Conservation (phyloP, 345 rosid species). For the Sisymbrium irio region DNA sequence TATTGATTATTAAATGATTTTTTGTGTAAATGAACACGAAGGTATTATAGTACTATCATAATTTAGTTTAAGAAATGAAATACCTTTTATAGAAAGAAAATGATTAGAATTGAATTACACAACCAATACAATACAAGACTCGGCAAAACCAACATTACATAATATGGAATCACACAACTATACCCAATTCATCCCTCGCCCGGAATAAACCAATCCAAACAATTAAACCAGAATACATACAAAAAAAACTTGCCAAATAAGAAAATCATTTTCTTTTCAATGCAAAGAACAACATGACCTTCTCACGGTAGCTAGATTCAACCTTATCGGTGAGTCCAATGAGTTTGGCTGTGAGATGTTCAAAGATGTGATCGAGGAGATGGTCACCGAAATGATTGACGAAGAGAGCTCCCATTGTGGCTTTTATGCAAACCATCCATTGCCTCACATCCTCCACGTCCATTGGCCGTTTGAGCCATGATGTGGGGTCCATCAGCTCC, state of each 20-base stretch:
- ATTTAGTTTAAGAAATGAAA: neutral
- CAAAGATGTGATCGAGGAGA: conserved; percentile 39
- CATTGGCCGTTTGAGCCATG: conserved; percentile 31
- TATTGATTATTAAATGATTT: neutral
- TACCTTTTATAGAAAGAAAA: neutral
- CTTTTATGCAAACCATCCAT: conserved; percentile 48
- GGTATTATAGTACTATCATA: neutral
- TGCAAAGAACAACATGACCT: conserved; percentile 38
- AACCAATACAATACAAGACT: neutral
- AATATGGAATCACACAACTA: no score
- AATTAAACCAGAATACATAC: neutral
- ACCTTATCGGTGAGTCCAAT: conserved; percentile 25
- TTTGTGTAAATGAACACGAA: conserved; percentile 4
- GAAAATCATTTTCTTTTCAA: conserved; percentile 32
- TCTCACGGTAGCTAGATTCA: conserved; percentile 40
- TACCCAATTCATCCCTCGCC: neutral
- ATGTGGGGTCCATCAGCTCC: conserved; percentile 42
- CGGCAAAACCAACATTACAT: neutral
- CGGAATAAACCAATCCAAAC: neutral
- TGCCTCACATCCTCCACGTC: conserved; percentile 28
- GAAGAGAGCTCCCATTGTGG: conserved; percentile 52
- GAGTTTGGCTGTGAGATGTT: conserved; percentile 36
- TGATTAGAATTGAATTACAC: neutral
- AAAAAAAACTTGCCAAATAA: neutral
- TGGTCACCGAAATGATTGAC: conserved; percentile 39